Base-by-base conservation (phyloP, 2,329 filamentous ascomycete species). In the Aureobasidium sp. region DNA sequence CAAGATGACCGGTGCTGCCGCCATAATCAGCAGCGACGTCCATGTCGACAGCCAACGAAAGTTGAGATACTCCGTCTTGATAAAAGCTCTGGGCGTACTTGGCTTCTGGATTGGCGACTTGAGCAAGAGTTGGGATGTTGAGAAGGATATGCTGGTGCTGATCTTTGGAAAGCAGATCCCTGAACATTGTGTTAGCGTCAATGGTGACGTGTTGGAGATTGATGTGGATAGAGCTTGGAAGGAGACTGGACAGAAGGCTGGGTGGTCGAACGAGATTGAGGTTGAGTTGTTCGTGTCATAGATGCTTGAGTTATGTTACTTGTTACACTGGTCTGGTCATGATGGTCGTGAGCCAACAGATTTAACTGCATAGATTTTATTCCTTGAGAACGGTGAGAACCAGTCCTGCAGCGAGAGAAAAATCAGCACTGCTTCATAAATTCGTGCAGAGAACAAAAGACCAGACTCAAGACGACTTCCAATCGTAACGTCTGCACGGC, bases 1-100 rank as follows among this genome's bases (percentile, higher is more conserved):
- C 2, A 96, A 97, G 74, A 96, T 97, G 89, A 91, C 91, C 0
- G 93, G 91, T 0, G 85, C 87, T 0, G 91, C 90, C 1, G 91
- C 91, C 0, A 81, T 96, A 8, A 77, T 87, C 1, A 80, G 79
- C 41, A 86, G 79, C n/a, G 79, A 82, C 31, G 81, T 87, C 48
- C 81, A 81, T 37, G 71, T 86, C 67, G 75, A 82, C 39, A 77
- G 81, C 8, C 87, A 84, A 62, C 85, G 85, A 0, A 78, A 84
- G 17, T 75, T 94, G 22, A 75, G 84, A 8, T 75, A 95, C 14
- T 84, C 85, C 68, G 84, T 88, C 1, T 83, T 81, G 15, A 71
- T 97, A 45, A 97, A 96, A 72, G 91, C 91, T 0, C 76, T 97
- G 1, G 93, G 93, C 0, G 80, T 81, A 22, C 78, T 90, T 20